Base-by-base conservation (phyloP, 371 early-diverging fungal species). In the Synchytrium microbalum region DNA sequence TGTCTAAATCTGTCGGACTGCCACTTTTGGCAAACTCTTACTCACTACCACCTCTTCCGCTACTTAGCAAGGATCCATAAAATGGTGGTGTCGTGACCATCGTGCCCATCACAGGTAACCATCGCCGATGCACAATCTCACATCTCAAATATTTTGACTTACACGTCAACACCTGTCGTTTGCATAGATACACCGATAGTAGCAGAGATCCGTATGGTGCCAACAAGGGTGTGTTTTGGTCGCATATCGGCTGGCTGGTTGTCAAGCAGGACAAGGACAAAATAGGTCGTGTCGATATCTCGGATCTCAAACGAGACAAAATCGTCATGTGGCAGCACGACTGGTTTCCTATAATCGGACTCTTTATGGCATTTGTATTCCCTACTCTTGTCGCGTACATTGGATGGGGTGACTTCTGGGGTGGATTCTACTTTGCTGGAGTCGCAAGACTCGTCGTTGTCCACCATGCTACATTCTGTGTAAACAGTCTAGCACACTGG, bases 401-500 rank as follows among this genome's bases (percentile, higher is more conserved):
- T 14, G 70, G 69, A n/a, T 63, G 30, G 24, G 69, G 65, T 23
- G 77, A 77, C 59, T 60, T 64, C 10, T 30, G 63, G 14, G 72
- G 74, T 19, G 67, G 61, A 10, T 69, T 60, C 61, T 57, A 67
- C 14, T 70, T 70, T 52, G 72, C 66, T 25, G 77, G 77, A 3
- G 66, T 75, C 54, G 38, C 70, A 14, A 51, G 14, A n/a, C 65
- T 72, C 13, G 60, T 72, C 29, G 74, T 72, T 72, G 71, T 14
- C 65, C 76, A 28, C 75, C 79, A 38, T 74, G 72, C 74, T 67
- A 74, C 73, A 61, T 77, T 62, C 73, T 70, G 30, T 70, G 75
- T 59, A 29, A 60, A 76, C 64, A 60, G 70, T 23, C 63, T 68
- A 60, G 80, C 72, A 58, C 74, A 80, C 73, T 58, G 63, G 25